phyloP scores from a whole-genome alignment of 2,329 filamentous ascomycete genomes.

The Xylaria arbuscula region DNA sequence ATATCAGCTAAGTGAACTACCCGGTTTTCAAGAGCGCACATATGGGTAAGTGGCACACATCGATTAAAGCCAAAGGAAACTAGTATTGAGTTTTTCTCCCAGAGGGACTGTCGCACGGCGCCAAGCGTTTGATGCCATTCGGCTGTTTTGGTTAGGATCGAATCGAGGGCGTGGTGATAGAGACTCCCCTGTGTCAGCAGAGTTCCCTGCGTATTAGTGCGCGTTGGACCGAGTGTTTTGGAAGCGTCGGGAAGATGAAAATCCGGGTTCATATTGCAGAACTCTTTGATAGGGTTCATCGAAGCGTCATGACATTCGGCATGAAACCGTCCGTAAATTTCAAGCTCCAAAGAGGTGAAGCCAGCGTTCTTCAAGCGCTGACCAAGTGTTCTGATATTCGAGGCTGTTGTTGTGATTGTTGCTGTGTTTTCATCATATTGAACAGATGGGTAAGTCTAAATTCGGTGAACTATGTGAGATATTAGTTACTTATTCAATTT shows the following conservation, averaged over 20 bases:
- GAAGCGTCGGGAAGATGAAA: conserved; percentile 52
- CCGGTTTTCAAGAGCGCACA: conserved; percentile 23
- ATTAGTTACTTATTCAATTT: conserved; percentile 31
- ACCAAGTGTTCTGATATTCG: conserved; percentile 40
- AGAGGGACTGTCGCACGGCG: conserved; percentile 22
- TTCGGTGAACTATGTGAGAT: conserved; percentile 21
- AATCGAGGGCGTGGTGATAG: conserved; percentile 47
- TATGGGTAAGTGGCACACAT: conserved; percentile 49
- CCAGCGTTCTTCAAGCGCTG: conserved; percentile 45
- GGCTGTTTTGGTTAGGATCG: conserved; percentile 50
- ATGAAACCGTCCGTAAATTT: conserved; percentile 52
- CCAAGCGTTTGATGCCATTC: conserved; percentile 51
- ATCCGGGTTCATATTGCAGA: conserved; percentile 44
- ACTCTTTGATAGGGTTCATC: conserved; percentile 39
- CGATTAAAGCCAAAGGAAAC: conserved; percentile 54
- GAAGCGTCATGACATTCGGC: conserved; percentile 15
- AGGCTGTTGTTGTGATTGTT: conserved; percentile 48
- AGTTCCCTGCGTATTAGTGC: conserved; percentile 30
- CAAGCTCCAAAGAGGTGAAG: conserved; percentile 47
- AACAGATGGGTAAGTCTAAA: conserved; percentile 30
- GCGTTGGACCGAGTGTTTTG: conserved; percentile 44
- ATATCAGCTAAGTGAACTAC: conserved; percentile 19
- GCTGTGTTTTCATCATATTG: conserved; percentile 52
- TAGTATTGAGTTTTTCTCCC: conserved; percentile 36
- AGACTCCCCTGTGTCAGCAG: conserved; percentile 42